These are phyloP conservation scores for Nannochloropsis oceanica DNA, from an alignment of 108 stramenopile genomes.

Conservation along the genomic window DNA sequence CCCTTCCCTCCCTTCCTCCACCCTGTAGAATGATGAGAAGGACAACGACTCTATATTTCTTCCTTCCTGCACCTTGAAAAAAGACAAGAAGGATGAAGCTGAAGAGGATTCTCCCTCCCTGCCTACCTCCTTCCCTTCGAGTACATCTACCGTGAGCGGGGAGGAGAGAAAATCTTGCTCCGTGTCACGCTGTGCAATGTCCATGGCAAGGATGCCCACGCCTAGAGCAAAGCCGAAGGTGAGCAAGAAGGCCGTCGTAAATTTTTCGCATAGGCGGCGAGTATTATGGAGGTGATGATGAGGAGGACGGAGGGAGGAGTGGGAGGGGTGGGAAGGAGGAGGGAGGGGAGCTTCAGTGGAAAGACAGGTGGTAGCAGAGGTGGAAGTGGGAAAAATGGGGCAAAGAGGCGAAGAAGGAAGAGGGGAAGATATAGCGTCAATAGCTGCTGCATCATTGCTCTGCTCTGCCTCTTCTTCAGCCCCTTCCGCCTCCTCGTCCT, in stretches of 20 bases:
- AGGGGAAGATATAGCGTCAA: too few species aligned
- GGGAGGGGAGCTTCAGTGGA: background rate
- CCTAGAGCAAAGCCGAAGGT: background rate
- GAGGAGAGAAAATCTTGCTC: too few species aligned
- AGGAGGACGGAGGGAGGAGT: background rate
- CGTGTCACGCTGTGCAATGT: background rate
- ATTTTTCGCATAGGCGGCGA: background rate
- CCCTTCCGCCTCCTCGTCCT: background rate
- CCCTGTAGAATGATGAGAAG: background rate
- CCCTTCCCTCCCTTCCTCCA: background rate
- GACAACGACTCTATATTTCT: background rate
- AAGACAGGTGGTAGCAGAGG: background rate
- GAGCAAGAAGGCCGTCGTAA: background rate
- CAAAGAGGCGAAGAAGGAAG: too few species aligned
- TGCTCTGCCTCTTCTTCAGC: background rate
- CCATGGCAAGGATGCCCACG: background rate
- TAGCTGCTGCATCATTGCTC: background rate
- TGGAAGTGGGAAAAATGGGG: too few species aligned
- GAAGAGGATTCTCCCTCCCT: background rate
- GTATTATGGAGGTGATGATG: background rate
- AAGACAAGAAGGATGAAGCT: background rate
- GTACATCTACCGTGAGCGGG: too few species aligned
- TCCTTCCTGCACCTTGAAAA: background rate
- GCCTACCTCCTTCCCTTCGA: background rate
- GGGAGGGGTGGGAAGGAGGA: background rate